A percentile compares a stretch with the other conserved stretches of the same genome.
Conservation (phyloP, 2,329 filamentous ascomycete species). For the Fusarium xyrophilum region DNA sequence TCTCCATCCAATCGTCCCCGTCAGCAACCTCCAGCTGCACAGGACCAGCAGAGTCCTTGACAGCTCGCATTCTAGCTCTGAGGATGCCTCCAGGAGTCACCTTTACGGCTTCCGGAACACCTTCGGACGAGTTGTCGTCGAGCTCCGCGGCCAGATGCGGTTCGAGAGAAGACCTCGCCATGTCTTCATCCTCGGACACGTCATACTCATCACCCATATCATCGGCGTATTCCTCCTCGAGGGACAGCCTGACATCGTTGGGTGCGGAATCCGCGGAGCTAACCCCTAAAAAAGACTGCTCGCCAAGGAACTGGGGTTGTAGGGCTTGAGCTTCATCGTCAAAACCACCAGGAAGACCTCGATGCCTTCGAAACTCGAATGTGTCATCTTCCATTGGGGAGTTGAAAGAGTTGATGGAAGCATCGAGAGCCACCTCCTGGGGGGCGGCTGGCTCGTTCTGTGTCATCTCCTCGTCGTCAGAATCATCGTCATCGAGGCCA, state of each 20-base stretch:
- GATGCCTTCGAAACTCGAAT: constrained; percentile 61
- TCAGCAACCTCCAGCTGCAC: constrained; percentile 66
- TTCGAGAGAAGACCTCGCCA: constrained; percentile 79
- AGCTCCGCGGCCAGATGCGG: constrained; percentile 80
- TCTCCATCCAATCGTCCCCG: constrained; percentile 90
- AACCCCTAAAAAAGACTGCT: constrained; percentile 90
- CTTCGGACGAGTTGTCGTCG: constrained; percentile 62
- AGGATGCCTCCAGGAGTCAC: constrained; percentile 66
- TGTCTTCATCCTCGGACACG: constrained; percentile 71
- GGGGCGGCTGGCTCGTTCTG: constrained; percentile 29
- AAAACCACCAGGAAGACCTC: constrained; percentile 79
- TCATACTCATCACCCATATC: constrained; percentile 80
- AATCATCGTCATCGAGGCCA: constrained; percentile 79
- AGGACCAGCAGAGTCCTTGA: constrained; percentile 66
- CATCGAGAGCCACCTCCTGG: constrained; percentile 30
- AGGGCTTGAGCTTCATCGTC: constrained; percentile 64
- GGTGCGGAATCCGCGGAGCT: constrained; percentile 84
- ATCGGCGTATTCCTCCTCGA: constrained; percentile 62
- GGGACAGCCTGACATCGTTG: constrained; percentile 64
- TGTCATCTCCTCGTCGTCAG: constrained; percentile 58
- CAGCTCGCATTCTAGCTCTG: constrained; percentile 68
- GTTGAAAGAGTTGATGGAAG: constrained; percentile 35
- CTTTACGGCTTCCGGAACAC: constrained; percentile 55
- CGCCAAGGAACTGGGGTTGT: constrained; percentile 62
- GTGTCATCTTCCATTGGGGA: constrained; percentile 60